These are phyloP conservation scores for Apiospora kogelbergensis DNA, from an alignment of 2,329 filamentous ascomycete genomes.

Conservation along the genomic window DNA sequence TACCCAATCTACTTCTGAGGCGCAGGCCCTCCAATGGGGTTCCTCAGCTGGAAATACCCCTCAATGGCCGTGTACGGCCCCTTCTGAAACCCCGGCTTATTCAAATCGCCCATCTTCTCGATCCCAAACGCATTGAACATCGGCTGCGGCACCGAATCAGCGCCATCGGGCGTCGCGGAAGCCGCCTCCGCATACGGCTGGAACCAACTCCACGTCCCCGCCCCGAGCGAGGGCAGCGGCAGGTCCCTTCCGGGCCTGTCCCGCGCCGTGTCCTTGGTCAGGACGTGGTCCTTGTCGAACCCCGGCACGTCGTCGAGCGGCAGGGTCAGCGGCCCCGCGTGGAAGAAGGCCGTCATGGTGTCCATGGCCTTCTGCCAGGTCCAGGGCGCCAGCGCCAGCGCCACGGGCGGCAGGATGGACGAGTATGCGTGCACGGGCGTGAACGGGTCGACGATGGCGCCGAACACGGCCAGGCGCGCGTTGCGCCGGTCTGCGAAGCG, in stretches of 20 bases:
- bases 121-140: conserved; percentile 21
- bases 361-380: conserved; percentile 36
- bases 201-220: conserved; percentile 33
- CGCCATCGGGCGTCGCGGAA: background rate
- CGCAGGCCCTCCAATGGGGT: conserved; percentile 12
- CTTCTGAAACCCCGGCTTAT: conserved; percentile 23
- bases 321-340: conserved; percentile 34
- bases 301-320: conserved; percentile 20
- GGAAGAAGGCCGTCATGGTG: conserved; percentile 42
- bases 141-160: background rate
- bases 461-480: conserved; percentile 21
- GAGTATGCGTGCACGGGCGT: conserved; percentile 34
- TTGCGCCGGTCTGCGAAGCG: conserved; percentile 16
- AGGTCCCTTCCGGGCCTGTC: conserved; percentile 12
- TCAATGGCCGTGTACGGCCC: conserved; percentile 32
- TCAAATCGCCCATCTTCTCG: conserved; percentile 16
- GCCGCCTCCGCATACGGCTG: conserved; percentile 27
- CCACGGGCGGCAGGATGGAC: conserved; percentile 30
- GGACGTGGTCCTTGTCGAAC: background rate
- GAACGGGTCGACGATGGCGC: conserved; percentile 39
- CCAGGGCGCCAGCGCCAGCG: conserved; percentile 34
- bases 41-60: conserved; percentile 30
- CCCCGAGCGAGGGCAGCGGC: conserved; percentile 19
- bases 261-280: background rate
- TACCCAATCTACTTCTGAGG: too few relatives aligned